These are phyloP conservation scores for Knoxdaviesia proteae DNA, from an alignment of 2,329 filamentous ascomycete species.

Conservation along the genomic window DNA sequence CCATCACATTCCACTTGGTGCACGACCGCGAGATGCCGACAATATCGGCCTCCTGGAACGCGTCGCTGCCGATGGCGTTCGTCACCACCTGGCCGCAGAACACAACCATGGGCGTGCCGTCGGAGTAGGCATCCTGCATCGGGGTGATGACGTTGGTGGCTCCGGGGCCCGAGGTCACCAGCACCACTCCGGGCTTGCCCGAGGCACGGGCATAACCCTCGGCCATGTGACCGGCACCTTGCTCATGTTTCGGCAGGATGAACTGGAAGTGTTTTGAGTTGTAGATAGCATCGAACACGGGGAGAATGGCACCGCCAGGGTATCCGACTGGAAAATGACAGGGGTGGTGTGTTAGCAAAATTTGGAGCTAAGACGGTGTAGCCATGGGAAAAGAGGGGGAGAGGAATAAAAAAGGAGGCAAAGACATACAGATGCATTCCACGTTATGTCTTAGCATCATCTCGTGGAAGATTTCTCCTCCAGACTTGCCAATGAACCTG, in stretches of 20 bases:
- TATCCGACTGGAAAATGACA: constrained; percentile 43
- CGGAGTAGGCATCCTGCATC: constrained; percentile 87
- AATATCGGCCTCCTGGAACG: constrained; percentile 92
- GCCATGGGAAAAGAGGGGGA: neutral
- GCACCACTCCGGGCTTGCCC: constrained; percentile 82
- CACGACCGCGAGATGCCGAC: constrained; percentile 84
- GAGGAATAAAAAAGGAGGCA: constrained; percentile 1
- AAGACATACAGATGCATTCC: constrained; percentile 73
- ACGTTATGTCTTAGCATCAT: constrained; percentile 93
- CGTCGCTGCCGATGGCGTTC: constrained; percentile 76
- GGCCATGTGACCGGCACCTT: constrained; percentile 96
- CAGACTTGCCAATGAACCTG: constrained; percentile 82
- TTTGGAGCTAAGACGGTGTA: constrained; percentile 1
- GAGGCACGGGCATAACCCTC: constrained; percentile 89
- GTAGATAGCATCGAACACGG: constrained; percentile 97
- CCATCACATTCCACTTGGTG: constrained; percentile 99
- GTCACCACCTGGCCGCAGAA: constrained; percentile 89
- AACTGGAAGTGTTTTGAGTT: constrained; percentile 96
- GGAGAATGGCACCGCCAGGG: constrained; percentile 86
- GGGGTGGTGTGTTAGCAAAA: constrained; percentile 8
- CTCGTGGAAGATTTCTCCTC: constrained; percentile 94
- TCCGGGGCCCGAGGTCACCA: constrained; percentile 90
- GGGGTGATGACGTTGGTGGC: constrained; percentile 94
- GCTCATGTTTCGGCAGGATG: constrained; percentile 85
- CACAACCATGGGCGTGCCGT: constrained; percentile 89